Evolutionary conservation across 106 monocot genomes (phyloP).

Genomic region (Amphibolis antarctica): DNA sequence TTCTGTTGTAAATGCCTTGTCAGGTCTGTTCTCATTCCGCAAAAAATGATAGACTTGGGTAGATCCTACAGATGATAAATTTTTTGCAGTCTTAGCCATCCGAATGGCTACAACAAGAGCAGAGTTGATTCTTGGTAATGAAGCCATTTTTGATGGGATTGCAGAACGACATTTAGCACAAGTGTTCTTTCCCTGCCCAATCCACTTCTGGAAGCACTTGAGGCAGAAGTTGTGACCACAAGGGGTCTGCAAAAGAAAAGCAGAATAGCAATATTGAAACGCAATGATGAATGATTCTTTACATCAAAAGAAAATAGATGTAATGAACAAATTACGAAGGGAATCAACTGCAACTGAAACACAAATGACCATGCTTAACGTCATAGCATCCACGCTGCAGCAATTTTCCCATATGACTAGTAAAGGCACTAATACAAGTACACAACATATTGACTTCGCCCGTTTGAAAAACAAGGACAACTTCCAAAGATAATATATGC

Average conservation of each 20-base stretch:
- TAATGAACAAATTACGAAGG: too few relatives aligned
- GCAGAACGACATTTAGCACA: conserved; percentile 70
- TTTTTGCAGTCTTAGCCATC: conserved; percentile 55
- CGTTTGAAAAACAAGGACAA: too few relatives aligned
- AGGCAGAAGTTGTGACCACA: conserved; percentile 80
- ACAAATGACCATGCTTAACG: too few relatives aligned
- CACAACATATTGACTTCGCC: too few relatives aligned
- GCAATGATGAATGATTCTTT: too few relatives aligned
- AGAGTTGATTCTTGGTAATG: conserved; percentile 78
- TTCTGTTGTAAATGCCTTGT: conserved; percentile 86
- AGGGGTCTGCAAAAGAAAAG: conserved; percentile 43
- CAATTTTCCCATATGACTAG: too few relatives aligned
- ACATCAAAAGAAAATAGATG: too few relatives aligned
- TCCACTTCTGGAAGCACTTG: conserved; percentile 74
- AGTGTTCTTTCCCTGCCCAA: conserved; percentile 31
- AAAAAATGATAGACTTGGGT: conserved; percentile 43
- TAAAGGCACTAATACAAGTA: too few relatives aligned
- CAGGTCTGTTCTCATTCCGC: conserved; percentile 70
- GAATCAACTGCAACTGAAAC: too few relatives aligned
- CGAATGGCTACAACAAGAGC: conserved; percentile 77
- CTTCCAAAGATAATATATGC: too few relatives aligned
- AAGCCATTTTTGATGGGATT: conserved; percentile 58
- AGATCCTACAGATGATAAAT: conserved; percentile 11
- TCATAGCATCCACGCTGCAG: too few relatives aligned
- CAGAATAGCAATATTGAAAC: neutral